Conservation (phyloP, 805 yeast genomes). For the Ascoidea tarda region DNA sequence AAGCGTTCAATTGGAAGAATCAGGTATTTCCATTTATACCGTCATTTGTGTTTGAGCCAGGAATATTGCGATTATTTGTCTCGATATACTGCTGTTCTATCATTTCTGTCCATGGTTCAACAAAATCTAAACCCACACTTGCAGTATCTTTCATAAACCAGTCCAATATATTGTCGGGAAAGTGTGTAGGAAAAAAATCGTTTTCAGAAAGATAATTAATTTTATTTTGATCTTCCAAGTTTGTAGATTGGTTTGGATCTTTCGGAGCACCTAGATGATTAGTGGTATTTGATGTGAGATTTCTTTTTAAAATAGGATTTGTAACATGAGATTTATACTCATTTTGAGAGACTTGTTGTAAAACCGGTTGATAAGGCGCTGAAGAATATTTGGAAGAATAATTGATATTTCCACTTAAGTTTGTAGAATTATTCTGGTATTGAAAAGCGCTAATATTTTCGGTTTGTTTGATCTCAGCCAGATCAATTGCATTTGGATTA, state of each 20-base stretch:
- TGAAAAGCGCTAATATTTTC: not conserved
- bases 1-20: no score
- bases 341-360: not conserved
- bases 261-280: not conserved
- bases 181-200: slow-evolving; percentile 18
- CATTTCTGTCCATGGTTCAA: slow-evolving; percentile 73
- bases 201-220: slow-evolving; percentile 4
- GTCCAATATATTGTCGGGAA: slow-evolving; percentile 26
- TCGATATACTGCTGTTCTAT: slow-evolving; percentile 46
- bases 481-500: not conserved
- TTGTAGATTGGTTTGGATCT: not conserved
- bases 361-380: not conserved
- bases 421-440: not conserved
- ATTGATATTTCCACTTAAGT: no score
- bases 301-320: not conserved
- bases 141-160: slow-evolving; percentile 34
- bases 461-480: not conserved
- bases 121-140: slow-evolving; percentile 41
- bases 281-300: not conserved
- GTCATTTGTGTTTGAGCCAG: not conserved
- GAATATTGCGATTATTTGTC: slow-evolving; percentile 14
- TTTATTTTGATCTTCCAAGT: not conserved
- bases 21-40: no score
- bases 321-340: no score
- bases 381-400: no score